phyloP scores from a whole-genome alignment of 2,329 filamentous ascomycete genomes.

The Trichophyton verrucosum region DNA sequence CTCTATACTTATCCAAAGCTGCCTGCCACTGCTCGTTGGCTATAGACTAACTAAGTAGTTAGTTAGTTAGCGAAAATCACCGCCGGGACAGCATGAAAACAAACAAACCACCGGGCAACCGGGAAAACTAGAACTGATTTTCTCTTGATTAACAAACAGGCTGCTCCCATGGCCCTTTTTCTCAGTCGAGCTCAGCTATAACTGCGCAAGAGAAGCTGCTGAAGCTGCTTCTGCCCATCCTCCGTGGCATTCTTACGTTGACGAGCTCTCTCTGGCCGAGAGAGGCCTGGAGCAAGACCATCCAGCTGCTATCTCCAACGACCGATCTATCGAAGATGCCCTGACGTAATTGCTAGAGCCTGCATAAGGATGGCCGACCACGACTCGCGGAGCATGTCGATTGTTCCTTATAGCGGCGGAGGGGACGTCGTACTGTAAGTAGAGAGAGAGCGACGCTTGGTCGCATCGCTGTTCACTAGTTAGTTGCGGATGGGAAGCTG shows the following conservation, averaged over 20 bases:
- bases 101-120: background rate
- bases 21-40: too few species aligned
- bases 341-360: background rate
- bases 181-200: background rate
- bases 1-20: too few species aligned
- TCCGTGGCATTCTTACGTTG: background rate
- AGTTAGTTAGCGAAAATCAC: background rate
- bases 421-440: slow-evolving; percentile 36
- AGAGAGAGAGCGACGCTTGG: background rate
- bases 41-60: background rate
- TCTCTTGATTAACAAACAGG: background rate
- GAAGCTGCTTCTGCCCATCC: background rate
- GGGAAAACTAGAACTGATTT: background rate
- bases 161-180: background rate
- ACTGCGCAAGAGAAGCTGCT: background rate
- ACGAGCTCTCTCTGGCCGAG: background rate
- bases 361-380: slow-evolving; percentile 1
- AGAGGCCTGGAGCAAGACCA: background rate
- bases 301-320: background rate
- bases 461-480: too few species aligned
- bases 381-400: slow-evolving; percentile 25
- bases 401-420: slow-evolving; percentile 33
- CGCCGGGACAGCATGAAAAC: background rate
- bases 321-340: background rate
- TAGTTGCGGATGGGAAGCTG: background rate